A percentile compares a stretch with the other conserved stretches of the same genome.
Evolutionary conservation across 2,329 filamentous ascomycete species (phyloP).

Genomic region (Ophiostoma triangulosporum): DNA sequence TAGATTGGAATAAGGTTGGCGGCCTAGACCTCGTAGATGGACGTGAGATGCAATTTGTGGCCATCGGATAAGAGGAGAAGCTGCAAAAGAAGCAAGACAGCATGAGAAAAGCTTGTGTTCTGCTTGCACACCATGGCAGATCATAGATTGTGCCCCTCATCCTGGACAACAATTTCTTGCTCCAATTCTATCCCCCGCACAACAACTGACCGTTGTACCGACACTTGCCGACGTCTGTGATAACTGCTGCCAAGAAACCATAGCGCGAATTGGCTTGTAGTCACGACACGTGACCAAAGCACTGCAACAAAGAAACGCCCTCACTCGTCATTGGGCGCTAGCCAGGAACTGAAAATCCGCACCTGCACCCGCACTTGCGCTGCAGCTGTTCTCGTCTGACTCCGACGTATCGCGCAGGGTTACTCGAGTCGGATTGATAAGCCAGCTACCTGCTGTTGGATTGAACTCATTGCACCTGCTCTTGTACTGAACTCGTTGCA

Average conservation of each 20-base stretch:
- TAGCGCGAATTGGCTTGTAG: neutral
- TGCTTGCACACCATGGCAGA: too few species aligned
- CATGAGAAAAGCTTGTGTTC: too few species aligned
- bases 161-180: too few species aligned
- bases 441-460: neutral
- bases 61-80: too few species aligned
- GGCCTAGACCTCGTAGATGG: too few species aligned
- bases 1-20: too few species aligned
- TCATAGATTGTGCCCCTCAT: too few species aligned
- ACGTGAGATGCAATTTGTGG: too few species aligned
- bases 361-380: too few species aligned
- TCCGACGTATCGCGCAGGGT: neutral
- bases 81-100: too few species aligned
- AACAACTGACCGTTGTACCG: neutral
- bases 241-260: neutral
- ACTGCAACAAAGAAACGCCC: neutral
- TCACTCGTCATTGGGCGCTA: neutral
- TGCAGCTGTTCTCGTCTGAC: neutral
- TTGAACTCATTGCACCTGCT: neutral
- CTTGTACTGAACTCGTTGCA: neutral
- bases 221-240: neutral
- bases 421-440: neutral
- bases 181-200: too few species aligned
- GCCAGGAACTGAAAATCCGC: conserved; percentile 1
- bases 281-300: neutral